Conservation (phyloP, 2,329 filamentous ascomycete species). For the Didymella keratinophila region DNA sequence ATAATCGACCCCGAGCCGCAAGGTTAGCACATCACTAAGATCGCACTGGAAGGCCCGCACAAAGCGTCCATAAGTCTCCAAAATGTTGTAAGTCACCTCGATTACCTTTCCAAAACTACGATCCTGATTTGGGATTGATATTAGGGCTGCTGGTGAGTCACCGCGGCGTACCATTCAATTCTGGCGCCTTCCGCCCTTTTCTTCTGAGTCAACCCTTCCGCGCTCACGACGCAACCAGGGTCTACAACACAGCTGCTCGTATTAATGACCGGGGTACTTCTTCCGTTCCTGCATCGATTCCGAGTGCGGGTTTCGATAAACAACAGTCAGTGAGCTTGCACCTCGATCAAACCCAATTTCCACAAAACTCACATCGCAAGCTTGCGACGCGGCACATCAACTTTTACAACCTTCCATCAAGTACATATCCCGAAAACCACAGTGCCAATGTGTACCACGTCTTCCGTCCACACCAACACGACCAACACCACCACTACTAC, state of each 20-base stretch:
- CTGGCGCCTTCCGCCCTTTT: slow-evolving; percentile 17
- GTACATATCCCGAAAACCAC: not conserved
- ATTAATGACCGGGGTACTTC: not conserved
- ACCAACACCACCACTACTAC: not conserved
- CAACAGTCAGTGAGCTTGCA: not conserved
- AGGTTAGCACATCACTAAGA: not conserved
- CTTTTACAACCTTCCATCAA: not conserved
- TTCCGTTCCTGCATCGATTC: slow-evolving; percentile 3
- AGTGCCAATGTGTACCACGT: slow-evolving; percentile 12
- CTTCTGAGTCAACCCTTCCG: slow-evolving; percentile 10
- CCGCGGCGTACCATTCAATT: not conserved
- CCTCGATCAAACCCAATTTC: not conserved
- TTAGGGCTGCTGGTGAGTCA: slow-evolving; percentile 10
- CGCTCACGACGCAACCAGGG: not conserved
- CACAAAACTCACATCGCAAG: not conserved
- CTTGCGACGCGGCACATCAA: not conserved
- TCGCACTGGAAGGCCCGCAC: not conserved
- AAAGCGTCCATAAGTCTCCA: not conserved
- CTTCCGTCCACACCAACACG: not conserved
- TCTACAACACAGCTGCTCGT: not conserved
- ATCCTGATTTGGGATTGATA: not conserved
- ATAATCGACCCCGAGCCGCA: no score
- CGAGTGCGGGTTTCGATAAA: not conserved
- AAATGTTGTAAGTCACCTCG: not conserved
- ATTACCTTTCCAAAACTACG: not conserved